Evolutionary conservation across 129 eudicot genomes (phyloP).

Genomic region (Arctium lappa): DNA sequence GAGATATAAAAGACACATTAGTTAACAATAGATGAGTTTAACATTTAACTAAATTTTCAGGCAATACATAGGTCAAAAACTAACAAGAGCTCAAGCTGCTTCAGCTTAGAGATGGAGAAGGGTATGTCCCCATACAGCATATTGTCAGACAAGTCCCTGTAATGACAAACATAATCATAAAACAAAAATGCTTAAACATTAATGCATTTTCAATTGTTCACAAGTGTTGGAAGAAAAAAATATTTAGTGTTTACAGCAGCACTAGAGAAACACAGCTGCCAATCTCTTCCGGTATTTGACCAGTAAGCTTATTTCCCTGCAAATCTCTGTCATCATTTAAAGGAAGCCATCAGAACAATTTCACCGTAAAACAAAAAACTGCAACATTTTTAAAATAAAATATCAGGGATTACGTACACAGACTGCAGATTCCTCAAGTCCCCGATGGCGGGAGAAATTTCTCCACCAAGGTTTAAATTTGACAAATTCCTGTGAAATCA

Average conservation of each 20-base stretch:
- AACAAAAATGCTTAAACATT: not conserved
- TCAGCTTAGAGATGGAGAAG: conserved; percentile 74
- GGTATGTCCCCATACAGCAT: conserved; percentile 75
- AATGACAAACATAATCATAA: not conserved
- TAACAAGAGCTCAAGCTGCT: conserved; percentile 74
- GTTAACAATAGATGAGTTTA: not conserved
- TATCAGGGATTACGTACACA: conserved; percentile 38
- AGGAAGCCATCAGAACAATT: conserved; percentile 1
- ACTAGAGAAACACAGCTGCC: conserved; percentile 64
- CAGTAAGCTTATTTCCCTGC: conserved; percentile 76
- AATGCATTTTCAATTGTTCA: not conserved
- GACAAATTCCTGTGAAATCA: conserved; percentile 57
- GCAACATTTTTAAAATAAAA: not conserved
- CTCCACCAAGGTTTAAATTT: conserved; percentile 75
- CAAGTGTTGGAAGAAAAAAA: not conserved
- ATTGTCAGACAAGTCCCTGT: conserved; percentile 78
- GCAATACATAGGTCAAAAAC: conserved; percentile 6
- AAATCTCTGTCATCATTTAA: conserved; percentile 50
- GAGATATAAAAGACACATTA: not conserved
- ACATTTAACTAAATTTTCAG: not conserved
- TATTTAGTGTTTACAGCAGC: conserved; percentile 34
- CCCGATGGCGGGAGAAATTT: conserved; percentile 78
- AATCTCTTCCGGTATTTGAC: conserved; percentile 87
- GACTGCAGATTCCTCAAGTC: conserved; percentile 59
- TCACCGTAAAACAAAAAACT: not conserved